Conservation (phyloP, 805 yeast species). For the Jamesozyma piceae region DNA sequence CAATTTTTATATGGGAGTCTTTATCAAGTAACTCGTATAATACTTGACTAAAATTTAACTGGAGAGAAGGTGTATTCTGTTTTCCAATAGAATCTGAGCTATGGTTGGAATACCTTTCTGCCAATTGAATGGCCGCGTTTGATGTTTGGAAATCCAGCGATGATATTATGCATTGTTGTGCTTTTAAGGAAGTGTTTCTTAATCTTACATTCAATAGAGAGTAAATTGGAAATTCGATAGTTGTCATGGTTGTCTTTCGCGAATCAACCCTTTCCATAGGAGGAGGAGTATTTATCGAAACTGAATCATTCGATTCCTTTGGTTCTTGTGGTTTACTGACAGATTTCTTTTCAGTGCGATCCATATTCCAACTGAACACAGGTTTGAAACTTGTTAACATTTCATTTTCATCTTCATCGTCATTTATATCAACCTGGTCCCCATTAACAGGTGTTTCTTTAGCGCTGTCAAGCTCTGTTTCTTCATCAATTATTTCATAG, state of each 20-base stretch:
- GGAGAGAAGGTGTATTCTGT: not conserved
- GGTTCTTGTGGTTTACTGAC: not conserved
- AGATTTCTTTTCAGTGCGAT: not conserved
- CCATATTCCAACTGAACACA: conserved; percentile 11
- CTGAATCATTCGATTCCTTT: not conserved
- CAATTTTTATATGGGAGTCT: conserved; percentile 12
- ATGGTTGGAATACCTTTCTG: conserved; percentile 5
- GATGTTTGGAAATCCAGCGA: conserved; percentile 29
- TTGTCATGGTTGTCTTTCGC: not conserved
- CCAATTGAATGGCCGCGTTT: conserved; percentile 16
- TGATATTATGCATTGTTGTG: conserved; percentile 19
- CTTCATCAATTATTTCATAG: conserved; percentile 2
- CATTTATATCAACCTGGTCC: not conserved
- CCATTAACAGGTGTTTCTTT: not conserved
- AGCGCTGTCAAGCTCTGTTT: not conserved
- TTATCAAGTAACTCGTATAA: conserved; percentile 17
- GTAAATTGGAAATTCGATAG: conserved; percentile 23
- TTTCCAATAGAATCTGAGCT: not conserved
- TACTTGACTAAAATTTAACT: conserved; percentile 11
- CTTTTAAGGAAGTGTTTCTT: conserved; percentile 18
- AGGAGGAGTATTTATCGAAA: not conserved
- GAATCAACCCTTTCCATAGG: not conserved
- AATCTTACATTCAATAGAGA: conserved; percentile 27
- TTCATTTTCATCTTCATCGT: not conserved
- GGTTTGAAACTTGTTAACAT: conserved; percentile 24